phyloP scores from a whole-genome alignment of 2,329 filamentous ascomycete species.

The Claviceps sp. region DNA sequence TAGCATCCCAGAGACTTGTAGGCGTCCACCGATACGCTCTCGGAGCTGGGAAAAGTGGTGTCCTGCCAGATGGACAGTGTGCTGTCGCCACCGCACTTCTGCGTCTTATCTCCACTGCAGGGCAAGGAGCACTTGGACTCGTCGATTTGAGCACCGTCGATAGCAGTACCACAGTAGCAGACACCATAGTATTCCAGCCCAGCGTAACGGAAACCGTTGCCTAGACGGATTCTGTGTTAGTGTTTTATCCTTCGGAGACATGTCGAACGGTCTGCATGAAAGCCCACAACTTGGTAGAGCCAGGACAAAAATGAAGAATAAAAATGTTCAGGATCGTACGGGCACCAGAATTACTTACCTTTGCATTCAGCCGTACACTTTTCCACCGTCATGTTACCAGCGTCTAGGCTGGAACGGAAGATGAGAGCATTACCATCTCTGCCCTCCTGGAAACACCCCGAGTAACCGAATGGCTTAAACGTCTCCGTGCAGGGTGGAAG shows the following conservation, averaged over 20 bases:
- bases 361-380: conserved; percentile 36
- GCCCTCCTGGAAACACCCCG: conserved; percentile 34
- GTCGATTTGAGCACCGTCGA: conserved; percentile 37
- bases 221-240: conserved; percentile 10
- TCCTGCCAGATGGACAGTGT: conserved; percentile 36
- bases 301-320: neutral
- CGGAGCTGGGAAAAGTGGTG: conserved; percentile 29
- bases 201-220: conserved; percentile 36
- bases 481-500: conserved; percentile 30
- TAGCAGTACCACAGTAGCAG: conserved; percentile 39
- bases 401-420: conserved; percentile 26
- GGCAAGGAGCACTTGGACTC: conserved; percentile 43
- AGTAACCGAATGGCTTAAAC: conserved; percentile 33
- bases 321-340: neutral
- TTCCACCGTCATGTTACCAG: conserved; percentile 32
- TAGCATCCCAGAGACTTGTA: conserved; percentile 53
- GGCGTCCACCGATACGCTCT: conserved; percentile 31
- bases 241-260: neutral
- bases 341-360: conserved; percentile 16
- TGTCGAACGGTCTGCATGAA: no score
- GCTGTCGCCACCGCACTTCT: conserved; percentile 34
- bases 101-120: conserved; percentile 30
- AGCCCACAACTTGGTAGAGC: no score
- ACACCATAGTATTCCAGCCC: conserved; percentile 37
- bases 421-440: conserved; percentile 22